Evolutionary conservation across 495 filamentous ascomycete species (phyloP).

Genomic region (Tetracladium setigerum): DNA sequence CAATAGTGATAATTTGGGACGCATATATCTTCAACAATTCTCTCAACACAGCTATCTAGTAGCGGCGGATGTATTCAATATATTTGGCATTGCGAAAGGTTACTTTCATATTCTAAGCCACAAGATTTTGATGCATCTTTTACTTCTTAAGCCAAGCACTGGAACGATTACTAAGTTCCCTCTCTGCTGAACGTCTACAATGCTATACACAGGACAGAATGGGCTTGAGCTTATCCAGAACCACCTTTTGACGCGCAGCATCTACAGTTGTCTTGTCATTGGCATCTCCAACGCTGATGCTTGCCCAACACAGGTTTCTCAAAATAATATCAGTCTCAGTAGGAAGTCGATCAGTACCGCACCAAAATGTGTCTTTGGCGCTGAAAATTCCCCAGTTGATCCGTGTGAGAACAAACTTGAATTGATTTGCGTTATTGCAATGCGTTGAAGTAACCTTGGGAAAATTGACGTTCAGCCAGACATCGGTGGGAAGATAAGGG

Average conservation of each 20-base stretch:
- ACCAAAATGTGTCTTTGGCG: conserved; percentile 46
- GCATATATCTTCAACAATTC: no score
- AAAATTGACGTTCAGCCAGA: conserved; percentile 65
- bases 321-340: conserved; percentile 44
- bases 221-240: conserved; percentile 44
- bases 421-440: conserved; percentile 40
- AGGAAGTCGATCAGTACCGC: conserved; percentile 47
- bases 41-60: no score
- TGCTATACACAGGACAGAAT: conserved; percentile 37
- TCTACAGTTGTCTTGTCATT: conserved; percentile 48
- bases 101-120: no score
- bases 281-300: conserved; percentile 55
- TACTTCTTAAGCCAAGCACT: no score
- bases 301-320: conserved; percentile 47
- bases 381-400: conserved; percentile 47
- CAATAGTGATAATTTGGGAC: no score
- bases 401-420: conserved; percentile 53
- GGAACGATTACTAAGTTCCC: no score
- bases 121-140: no score
- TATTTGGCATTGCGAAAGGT: no score
- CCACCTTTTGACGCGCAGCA: conserved; percentile 44
- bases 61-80: no score
- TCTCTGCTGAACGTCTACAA: no score
- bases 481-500: conserved; percentile 49
- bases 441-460: conserved; percentile 33